phyloP scores from a whole-genome alignment of 2,329 filamentous ascomycete species.

The Phymatotrichopsis omnivora region DNA sequence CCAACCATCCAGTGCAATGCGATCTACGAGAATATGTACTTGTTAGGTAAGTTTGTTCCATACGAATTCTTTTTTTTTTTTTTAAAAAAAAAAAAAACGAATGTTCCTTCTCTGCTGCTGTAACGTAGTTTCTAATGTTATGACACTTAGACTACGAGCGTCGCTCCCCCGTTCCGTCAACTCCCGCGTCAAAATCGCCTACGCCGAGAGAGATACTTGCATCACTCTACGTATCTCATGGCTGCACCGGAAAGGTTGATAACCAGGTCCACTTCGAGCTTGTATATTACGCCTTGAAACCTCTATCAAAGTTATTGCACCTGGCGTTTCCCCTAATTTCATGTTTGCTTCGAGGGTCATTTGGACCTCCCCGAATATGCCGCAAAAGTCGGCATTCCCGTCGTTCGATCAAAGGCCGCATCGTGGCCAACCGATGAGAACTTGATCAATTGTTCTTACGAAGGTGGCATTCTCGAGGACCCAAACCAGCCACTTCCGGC shows the following conservation, averaged over 20 bases:
- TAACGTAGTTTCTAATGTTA: conserved; percentile 15
- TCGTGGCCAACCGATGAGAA: conserved; percentile 61
- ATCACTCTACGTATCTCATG: conserved; percentile 43
- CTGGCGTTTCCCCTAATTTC: conserved; percentile 64
- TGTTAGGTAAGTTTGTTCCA: conserved; percentile 43
- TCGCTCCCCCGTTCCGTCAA: conserved; percentile 60
- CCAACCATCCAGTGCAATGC: conserved; percentile 66
- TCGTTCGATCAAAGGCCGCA: conserved; percentile 62
- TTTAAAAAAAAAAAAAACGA: too few relatives aligned
- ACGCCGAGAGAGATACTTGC: conserved; percentile 53
- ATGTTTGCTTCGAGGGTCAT: conserved; percentile 59
- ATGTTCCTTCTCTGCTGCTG: conserved; percentile 1
- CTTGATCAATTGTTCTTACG: conserved; percentile 67
- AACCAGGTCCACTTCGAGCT: conserved; percentile 58
- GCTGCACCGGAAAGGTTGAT: conserved; percentile 56
- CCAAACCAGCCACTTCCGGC: conserved; percentile 54
- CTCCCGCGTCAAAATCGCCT: conserved; percentile 54
- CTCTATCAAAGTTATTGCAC: conserved; percentile 62
- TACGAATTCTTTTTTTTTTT: too few relatives aligned
- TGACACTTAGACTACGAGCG: conserved; percentile 42
- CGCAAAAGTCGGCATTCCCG: conserved; percentile 54
- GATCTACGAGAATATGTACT: conserved; percentile 57
- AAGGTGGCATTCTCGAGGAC: conserved; percentile 65
- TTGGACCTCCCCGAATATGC: conserved; percentile 65
- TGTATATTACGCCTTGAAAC: conserved; percentile 52